Base-by-base conservation (phyloP, 176 grass and related monocot genomes). In the Aegilops speltoides region DNA sequence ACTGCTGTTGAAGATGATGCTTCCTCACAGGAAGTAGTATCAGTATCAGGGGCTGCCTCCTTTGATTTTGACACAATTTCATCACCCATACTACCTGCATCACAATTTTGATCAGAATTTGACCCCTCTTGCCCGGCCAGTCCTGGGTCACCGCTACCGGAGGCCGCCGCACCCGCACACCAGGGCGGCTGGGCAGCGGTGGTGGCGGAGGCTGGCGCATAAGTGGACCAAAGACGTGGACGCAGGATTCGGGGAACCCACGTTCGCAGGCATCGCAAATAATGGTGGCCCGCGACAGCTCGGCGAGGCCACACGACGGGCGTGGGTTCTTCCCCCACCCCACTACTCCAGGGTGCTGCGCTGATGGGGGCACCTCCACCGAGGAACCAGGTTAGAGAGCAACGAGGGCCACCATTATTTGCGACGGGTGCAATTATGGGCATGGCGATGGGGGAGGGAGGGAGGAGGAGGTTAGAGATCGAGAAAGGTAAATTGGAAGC, bases 241-340 rank as follows among this genome's bases (percentile, higher is more conserved):
- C 79, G 71, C 92, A 99, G 15, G 19, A 26, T 3, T 94, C 64
- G n/a, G 96, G 92, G 87, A 99, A 99, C 40, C 97, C 97, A n/a
- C 90, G 76, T 52, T 96, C 92, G 60, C 94, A 99, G 9, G 92
- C 90, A 83, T 99, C 97, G 79, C 97, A 96, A 8, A 96, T 83
- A 16, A 99, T 78, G 22, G 97, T 96, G 0, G 57, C 46, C 8
- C 82, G 85, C 0, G 50, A 84, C 10, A 79, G 3, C 90, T 93
- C 92, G 29, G 85, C 80, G 71, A 19, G 82, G 77, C 61, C 57
- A 52, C 97, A 99, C 23, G 88, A 80, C 2, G 81, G 80, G 76
- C 94, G 94, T 19, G 76, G 80, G 8, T 40, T 7, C 38, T 80
- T 81, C 5, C 50, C 5, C 24, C 86, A 79, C 3, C 96, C 93